These are phyloP conservation scores for Nicotiana tomentosiformis DNA, from an alignment of 257 asterid species.

Conservation along the genomic window DNA sequence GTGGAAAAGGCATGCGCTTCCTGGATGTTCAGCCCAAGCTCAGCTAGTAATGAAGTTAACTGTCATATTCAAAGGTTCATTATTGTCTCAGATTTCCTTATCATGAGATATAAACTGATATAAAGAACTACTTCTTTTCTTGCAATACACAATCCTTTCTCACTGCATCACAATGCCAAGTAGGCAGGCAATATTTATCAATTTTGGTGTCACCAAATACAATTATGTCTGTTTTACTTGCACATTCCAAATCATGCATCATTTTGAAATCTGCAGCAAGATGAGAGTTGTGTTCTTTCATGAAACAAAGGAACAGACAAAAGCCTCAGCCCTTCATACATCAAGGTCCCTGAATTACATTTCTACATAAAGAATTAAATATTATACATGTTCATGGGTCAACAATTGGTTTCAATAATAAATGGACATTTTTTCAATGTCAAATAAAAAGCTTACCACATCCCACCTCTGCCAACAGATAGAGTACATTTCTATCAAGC, in stretches of 20 bases:
- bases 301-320: not conserved
- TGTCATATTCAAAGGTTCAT: constrained; percentile 41
- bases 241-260: not conserved
- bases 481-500: not conserved
- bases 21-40: constrained; percentile 90
- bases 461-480: not conserved
- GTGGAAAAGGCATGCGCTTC: constrained; percentile 99
- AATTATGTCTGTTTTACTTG: not conserved
- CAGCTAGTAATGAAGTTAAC: constrained; percentile 92
- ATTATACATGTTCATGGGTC: not conserved
- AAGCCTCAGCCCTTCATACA: not conserved
- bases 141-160: not conserved
- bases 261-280: not conserved
- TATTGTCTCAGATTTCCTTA: not conserved
- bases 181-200: not conserved
- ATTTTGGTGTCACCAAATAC: not conserved
- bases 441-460: not conserved
- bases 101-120: constrained; percentile 8
- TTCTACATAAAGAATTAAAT: not conserved
- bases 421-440: not conserved
- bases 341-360: constrained; percentile 1
- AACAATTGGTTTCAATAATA: constrained; percentile 1
- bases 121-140: not conserved
- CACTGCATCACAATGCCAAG: not conserved
- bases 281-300: not conserved